phyloP scores from a whole-genome alignment of 768 basidiomycete species.

The Tylopilus intermedius region DNA sequence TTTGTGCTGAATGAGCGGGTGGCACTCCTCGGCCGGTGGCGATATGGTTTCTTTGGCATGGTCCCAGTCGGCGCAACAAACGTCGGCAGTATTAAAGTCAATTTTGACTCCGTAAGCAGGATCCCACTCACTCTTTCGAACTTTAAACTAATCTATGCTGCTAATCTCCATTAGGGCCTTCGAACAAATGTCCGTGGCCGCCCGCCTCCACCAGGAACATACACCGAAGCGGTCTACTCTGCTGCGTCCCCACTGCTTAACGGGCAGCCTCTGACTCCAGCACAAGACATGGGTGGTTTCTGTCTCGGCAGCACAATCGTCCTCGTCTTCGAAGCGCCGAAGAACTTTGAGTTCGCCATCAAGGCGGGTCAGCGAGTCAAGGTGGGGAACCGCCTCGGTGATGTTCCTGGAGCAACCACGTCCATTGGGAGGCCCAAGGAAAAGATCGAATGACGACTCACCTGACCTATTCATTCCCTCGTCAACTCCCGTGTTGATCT shows the following conservation, averaged over 20 bases:
- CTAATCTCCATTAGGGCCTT: conserved; percentile 48
- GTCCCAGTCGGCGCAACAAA: conserved; percentile 98
- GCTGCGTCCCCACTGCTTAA: conserved; percentile 75
- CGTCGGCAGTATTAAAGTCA: conserved; percentile 92
- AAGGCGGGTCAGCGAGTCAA: conserved; percentile 78
- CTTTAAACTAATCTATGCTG: neutral
- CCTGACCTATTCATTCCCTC: no score
- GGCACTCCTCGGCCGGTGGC: conserved; percentile 90
- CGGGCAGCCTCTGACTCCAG: conserved; percentile 82
- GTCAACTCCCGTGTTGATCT: neutral
- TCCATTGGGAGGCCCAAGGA: conserved; percentile 27
- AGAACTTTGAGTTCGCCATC: conserved; percentile 72
- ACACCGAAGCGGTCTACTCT: conserved; percentile 87
- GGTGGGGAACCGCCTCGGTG: conserved; percentile 80
- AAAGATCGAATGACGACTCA: conserved; percentile 28
- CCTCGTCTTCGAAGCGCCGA: conserved; percentile 92
- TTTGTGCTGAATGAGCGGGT: conserved; percentile 99
- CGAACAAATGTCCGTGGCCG: conserved; percentile 83
- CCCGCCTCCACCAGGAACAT: conserved; percentile 76
- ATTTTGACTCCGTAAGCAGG: conserved; percentile 75
- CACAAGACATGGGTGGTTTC: conserved; percentile 98
- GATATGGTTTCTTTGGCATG: conserved; percentile 94
- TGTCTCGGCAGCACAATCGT: conserved; percentile 94
- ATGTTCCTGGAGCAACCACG: conserved; percentile 29
- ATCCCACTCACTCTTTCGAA: neutral